Base-by-base conservation (phyloP, 257 asterid species). In the Plantago ovata region DNA sequence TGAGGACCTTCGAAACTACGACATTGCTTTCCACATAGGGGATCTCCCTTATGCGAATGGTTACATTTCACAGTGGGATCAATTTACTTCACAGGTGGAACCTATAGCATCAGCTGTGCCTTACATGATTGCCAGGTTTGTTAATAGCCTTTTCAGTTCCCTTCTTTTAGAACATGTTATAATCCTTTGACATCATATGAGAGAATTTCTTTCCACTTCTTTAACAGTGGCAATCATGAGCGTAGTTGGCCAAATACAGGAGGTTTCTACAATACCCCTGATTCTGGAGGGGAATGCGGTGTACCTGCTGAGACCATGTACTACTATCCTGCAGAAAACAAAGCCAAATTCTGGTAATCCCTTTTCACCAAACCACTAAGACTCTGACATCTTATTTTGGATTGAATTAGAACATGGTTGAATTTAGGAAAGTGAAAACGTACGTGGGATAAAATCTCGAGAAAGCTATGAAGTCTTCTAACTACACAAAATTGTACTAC, bases 251-350 rank as follows among this genome's bases (percentile, higher is more conserved):
- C 69, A 10, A 70, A 59, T 18, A 22, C 80, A 38, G 85, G 85
- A 32, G 64, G 78, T 16, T 79, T 79, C 51, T 79, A 70, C 33
- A 59, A 68, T 44, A 63, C 38, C 9, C 53, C 50, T 38, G 82
- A 79, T 55, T 79, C 82, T 0, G 82, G 82, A 21, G 85, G 85
- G 20, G 85, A 79, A 73, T 79, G 85, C 20, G 82, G 82, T 24
- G 85, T 79, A 60, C 76, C 39, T 53, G 85, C 82, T 61, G 74
- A 79, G 69, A 79, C 79, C 61, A 73, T 73, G 71, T 76, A 60
- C 58, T 79, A 72, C 56, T 53, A 58, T 49, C 85, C 85, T 8
- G 77, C 82, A 0, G 80, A 79, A 46, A 79, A 73, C 22, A 63
- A 75, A 70, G 85, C 82, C 18, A 79, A 79, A 43, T 79, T 79